Base-by-base conservation (phyloP, 345 rosid species). In the Salix koriyanagi region DNA sequence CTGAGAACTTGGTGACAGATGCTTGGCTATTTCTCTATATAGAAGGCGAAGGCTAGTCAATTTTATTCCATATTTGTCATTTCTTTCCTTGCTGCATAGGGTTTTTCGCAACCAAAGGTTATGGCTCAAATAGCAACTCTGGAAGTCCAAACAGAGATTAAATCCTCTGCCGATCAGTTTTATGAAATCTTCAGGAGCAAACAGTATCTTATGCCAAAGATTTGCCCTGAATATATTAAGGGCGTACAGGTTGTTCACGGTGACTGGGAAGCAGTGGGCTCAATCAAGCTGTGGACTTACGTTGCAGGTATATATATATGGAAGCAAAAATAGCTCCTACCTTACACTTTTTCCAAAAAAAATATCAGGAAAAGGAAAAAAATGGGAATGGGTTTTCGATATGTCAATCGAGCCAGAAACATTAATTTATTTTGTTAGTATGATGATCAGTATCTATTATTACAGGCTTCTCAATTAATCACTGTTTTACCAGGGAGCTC, bases 241-340 rank as follows among this genome's bases (percentile, higher is more conserved):
- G 80, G 66, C 21, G 50, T 71, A 1, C 56, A 83, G 48, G 16
- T 74, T 16, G 76, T 44, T 16, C 48, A 76, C 32, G 83, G 76
- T 32, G 69, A 81, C 60, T 65, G 76, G 80, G 69, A 69, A 6
- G n/a, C 82, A 69, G 48, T 30, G 25, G 83, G 80, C 62, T 76
- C 83, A 2, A 65, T 72, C 58, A 80, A 77, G 56, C 65, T 60
- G 21, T 61, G 77, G 80, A 71, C 65, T 32, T 76, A 65, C 34
- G 32, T 65, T 52, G 61, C 56, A 42, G 70, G 77, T 36, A 36
- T 36, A 26, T 36, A 26, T 26, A 36, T 76, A 76, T 19, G 5
- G 37, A 36, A 56, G 7, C 16, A 39, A 41, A 41, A 9, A 1
- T 41, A 41, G 0, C 46, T 11, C 46, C 46, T 41, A 9, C 46